Evolutionary conservation across 2,329 filamentous ascomycete species (phyloP).

Genomic region (Neonectria neomacrospora): DNA sequence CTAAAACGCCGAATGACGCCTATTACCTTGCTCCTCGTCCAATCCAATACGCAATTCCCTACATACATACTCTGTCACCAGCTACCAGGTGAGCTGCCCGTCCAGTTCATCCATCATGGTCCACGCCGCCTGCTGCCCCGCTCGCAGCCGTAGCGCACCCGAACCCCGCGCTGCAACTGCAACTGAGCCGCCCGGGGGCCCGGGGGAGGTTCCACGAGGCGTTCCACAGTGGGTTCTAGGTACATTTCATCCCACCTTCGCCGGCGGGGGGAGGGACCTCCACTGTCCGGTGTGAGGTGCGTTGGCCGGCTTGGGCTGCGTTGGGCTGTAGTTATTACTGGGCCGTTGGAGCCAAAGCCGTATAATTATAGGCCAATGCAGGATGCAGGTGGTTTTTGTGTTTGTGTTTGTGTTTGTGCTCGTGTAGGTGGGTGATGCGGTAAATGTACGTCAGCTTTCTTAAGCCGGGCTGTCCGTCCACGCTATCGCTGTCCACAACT

Average conservation of each 20-base stretch:
- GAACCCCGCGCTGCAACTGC: constrained; percentile 41
- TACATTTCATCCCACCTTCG: background rate
- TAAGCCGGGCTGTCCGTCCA: background rate
- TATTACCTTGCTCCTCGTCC: background rate
- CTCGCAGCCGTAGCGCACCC: constrained; percentile 33
- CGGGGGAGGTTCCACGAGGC: constrained; percentile 31
- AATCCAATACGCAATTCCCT: background rate
- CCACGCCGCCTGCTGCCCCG: constrained; percentile 15
- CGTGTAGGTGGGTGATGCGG: background rate
- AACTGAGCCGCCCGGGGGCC: constrained; percentile 27
- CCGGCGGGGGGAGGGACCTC: constrained; percentile 11
- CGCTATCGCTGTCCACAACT: background rate
- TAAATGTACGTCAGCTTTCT: constrained; percentile 18
- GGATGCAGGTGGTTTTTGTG: background rate
- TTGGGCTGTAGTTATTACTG: background rate
- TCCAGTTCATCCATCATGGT: background rate
- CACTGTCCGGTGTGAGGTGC: background rate
- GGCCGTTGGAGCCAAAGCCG: background rate
- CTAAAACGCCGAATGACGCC: background rate
- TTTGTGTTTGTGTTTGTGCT: background rate
- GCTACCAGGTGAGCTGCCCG: background rate
- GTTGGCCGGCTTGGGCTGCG: background rate
- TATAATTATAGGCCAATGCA: background rate
- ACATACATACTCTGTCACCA: background rate
- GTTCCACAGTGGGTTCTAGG: constrained; percentile 23